Evolutionary conservation across 805 yeast species (phyloP), one percentile per base, ranked within the genome.

Genomic region (Scheffersomyces lignosus): DNA sequence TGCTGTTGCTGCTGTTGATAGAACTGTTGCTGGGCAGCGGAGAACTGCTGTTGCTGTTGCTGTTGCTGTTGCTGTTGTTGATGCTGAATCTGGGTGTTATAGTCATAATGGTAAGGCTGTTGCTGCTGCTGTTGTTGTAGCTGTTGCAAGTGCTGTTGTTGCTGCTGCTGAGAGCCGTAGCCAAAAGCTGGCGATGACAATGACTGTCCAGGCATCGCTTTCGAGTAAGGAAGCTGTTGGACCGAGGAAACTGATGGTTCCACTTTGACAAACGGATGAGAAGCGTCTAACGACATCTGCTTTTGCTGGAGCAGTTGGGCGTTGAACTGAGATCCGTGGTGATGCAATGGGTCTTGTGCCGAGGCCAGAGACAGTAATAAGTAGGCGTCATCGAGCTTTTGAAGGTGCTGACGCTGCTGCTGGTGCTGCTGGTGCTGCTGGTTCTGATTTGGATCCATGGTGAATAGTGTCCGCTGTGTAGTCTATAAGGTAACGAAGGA

Each of bases 361-460:
- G n/a, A n/a, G n/a, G n/a, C n/a, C n/a, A n/a, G n/a, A n/a, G n/a
- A n/a, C n/a, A n/a, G n/a, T n/a, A n/a, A n/a, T n/a, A n/a, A n/a
- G n/a, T n/a, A n/a, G n/a, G n/a, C n/a, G n/a, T n/a, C n/a, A n/a
- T n/a, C n/a, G n/a, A n/a, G 35, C 38, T 29, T 15, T 30, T 37
- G 37, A 30, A 34, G 31, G 10, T 26, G 27, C 27, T 14, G 23
- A 17, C 34, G 42, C 24, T 36, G 37, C 24, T 25, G 36, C 18
- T 44, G 34, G 33, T 7, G 46, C 23, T 44, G 47, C 31, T 53
- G 48, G 17, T 37, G 31, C 8, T 43, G 26, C 15, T 45, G 51
- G 18, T 38, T 45, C 18, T 33, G 52, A 7, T 16, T 27, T 26
- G 43, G 51, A 7, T 26, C 29, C 29, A 26, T 26, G 13, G n/a